Evolutionary conservation across 352 stramenopile species (phyloP), one percentile per base, ranked within the genome.

Genomic region (Phytophthora citrophthora): DNA sequence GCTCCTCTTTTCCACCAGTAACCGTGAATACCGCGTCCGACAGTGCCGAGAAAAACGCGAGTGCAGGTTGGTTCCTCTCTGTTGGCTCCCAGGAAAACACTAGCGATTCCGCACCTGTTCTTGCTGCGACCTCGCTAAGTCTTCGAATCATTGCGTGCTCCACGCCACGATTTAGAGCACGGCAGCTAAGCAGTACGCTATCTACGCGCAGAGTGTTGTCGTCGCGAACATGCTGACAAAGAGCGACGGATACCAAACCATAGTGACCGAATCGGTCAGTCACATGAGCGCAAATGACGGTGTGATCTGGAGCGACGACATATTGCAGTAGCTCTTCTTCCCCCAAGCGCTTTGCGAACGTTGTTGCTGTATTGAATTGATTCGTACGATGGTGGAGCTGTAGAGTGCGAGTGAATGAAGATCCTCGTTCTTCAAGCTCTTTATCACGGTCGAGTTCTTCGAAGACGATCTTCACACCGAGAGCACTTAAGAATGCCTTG

Each of bases 181-280:
- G 79, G 54, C 85, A 93, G 60, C 85, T 93, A 23, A 91, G 76
- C 23, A 93, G 51, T 44, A 91, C 87, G 55, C 80, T 88, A 45
- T 88, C 71, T 1, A 90, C 69, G 27, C 44, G 55, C 24, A 86
- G 57, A 10, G 46, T 41, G n/a, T 64, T 20, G 38, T 9, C 38
- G 29, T 53, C 8, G 1, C 12, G 36, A 3, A 57, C 24, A 32
- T 63, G 23, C 10, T 60, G 80, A 50, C 71, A 88, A 13, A 86
- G 58, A 45, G 68, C 61, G 18, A 75, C 64, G 38, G 75, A 81
- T 12, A 93, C 84, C 1, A 93, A 72, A 3, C 84, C 84, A 18
- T 93, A 93, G 54, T 93, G 84, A 15, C 84, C 84, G 38, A 89
- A 91, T 12, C 82, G 79, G 41, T 93, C 84, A 0, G 84, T 91